phyloP scores from a whole-genome alignment of 139 green algal genomes.

The Chlamydomonas incerta region DNA sequence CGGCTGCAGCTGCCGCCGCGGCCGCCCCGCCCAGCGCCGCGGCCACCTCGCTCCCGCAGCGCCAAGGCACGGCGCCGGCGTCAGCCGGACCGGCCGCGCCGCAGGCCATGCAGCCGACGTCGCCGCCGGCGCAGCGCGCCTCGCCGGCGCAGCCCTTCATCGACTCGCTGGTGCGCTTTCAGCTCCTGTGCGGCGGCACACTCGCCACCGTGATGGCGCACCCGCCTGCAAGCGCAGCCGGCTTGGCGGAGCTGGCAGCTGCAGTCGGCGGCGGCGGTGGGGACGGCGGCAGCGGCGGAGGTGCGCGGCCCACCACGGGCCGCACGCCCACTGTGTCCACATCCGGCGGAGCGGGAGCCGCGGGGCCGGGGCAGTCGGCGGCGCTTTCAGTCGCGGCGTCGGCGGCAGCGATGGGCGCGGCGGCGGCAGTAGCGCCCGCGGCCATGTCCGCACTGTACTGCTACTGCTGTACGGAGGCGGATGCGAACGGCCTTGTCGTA shows the following conservation, averaged over 20 bases:
- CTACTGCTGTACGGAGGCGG: slow-evolving; percentile 4
- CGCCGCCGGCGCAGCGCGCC: not conserved
- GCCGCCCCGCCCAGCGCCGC: not conserved
- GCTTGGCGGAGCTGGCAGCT: not conserved
- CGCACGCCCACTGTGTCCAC: too few species aligned
- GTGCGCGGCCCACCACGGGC: too few species aligned
- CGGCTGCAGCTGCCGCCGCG: not conserved
- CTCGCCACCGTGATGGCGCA: slow-evolving; percentile 10
- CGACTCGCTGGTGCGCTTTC: not conserved
- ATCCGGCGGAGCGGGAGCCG: too few species aligned
- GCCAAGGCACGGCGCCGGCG: too few species aligned
- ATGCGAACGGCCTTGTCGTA: not conserved
- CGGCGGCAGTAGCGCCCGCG: not conserved
- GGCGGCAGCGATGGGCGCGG: not conserved
- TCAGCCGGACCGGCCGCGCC: not conserved
- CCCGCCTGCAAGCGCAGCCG: not conserved
- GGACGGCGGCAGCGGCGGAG: not conserved
- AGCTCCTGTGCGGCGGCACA: slow-evolving; percentile 4
- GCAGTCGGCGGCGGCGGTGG: not conserved
- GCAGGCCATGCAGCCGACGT: not conserved
- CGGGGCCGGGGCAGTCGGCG: too few species aligned
- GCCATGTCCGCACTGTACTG: not conserved
- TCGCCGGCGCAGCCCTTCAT: not conserved
- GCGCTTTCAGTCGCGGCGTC: not conserved
- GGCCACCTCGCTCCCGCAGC: not conserved